Evolutionary conservation across 148 eudicot genomes (phyloP).

Genomic region (Spergularia bocconei): DNA sequence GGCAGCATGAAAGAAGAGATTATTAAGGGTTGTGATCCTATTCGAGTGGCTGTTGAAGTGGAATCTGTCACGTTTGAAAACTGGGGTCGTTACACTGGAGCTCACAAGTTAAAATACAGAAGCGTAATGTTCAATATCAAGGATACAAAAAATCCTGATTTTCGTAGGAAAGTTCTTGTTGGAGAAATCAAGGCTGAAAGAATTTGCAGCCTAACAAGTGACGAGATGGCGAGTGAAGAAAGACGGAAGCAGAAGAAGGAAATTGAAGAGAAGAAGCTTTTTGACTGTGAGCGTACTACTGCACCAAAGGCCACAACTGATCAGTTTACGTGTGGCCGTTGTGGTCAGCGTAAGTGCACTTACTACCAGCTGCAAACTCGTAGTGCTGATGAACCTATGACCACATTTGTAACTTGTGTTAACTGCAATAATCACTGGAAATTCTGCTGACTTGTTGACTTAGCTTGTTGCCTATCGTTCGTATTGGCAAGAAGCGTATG

Average conservation of each 20-base stretch:
- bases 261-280: conserved; percentile 52
- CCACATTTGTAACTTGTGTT: conserved; percentile 65
- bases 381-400: conserved; percentile 81
- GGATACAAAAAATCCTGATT: conserved; percentile 59
- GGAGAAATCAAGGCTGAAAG: conserved; percentile 50
- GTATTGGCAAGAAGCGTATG: too few species aligned
- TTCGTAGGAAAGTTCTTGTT: conserved; percentile 56
- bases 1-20: conserved; percentile 42
- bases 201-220: conserved; percentile 36
- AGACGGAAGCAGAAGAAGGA: conserved; percentile 48
- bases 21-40: conserved; percentile 49
- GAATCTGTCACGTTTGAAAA: conserved; percentile 61
- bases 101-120: conserved; percentile 58
- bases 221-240: conserved; percentile 67
- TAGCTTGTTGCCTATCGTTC: too few species aligned
- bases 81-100: conserved; percentile 57
- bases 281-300: conserved; percentile 57
- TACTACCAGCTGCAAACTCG: conserved; percentile 68
- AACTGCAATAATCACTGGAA: conserved; percentile 79
- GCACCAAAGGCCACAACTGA: conserved; percentile 61
- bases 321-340: conserved; percentile 62
- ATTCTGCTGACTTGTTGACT: conserved; percentile 42
- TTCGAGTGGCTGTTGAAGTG: conserved; percentile 53
- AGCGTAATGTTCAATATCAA: conserved; percentile 58
- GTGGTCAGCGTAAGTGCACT: conserved; percentile 54